Evolutionary conservation across 106 monocot species (phyloP), one percentile per base, ranked within the genome.

Genomic region (Acorus calamus): DNA sequence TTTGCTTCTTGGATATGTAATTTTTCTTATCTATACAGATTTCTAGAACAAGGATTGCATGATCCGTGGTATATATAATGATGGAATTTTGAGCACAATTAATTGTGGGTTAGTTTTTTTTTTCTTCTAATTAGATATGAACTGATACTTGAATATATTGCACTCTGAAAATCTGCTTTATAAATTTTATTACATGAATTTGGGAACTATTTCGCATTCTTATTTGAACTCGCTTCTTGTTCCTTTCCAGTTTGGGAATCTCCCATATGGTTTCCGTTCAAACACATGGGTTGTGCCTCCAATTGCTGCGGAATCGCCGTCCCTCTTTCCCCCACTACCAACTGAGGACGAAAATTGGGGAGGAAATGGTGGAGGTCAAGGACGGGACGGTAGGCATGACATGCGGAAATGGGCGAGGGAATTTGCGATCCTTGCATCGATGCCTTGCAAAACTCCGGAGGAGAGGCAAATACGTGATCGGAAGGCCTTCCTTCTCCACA

Each of bases 231-330:
- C 8, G 28, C 60, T 44, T 28, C 28, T 28, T 1, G 28, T 28
- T 47, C 11, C 46, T 14, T 71, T 74, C 52, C 78, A 96, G 94
- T 96, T 96, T 83, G 94, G 90, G 8, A 96, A 96, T 80, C 90
- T 96, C 71, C 94, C 94, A 43, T 96, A 96, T 66, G 94, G 90
- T 62, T 96, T 90, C 62, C 81, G 94, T 67, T 79, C 90, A 84
- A 96, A 96, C 71, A 96, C 94, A 61, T 96, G 94, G 94, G 78
- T 96, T 61, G 90, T 83, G 44, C 89, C 94, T 73, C 84, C 94
- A 12, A 50, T 82, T 43, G 71, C 64, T 70, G 77, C 80, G 11
- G 90, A 82, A 72, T 90, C 67, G 46, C 87, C 84, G 28, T 78
- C 81, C 5, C 57, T 47, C 12, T 84, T 87, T n/a, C 84, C 82